phyloP scores from a whole-genome alignment of 1,139 yeast genomes.

The Taphrina pruni region DNA sequence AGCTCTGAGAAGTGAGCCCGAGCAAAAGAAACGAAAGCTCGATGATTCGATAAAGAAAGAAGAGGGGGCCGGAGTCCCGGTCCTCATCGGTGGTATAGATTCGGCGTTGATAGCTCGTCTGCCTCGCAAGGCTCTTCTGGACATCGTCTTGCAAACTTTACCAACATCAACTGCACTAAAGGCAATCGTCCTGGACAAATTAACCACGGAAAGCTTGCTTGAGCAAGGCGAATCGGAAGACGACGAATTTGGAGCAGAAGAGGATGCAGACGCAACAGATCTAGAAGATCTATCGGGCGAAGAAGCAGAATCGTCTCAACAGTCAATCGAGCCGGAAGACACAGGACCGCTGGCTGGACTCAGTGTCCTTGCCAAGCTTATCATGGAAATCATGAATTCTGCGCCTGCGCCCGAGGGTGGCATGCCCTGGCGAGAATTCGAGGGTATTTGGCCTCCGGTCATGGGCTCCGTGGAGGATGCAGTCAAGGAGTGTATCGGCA shows the following conservation, averaged over 20 bases:
- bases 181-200: conserved; percentile 30
- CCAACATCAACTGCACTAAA: conserved; percentile 30
- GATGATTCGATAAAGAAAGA: background rate
- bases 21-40: conserved; percentile 5
- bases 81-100: conserved; percentile 20
- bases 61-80: conserved; percentile 3
- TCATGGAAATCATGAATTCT: conserved; percentile 39
- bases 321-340: conserved; percentile 12
- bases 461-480: conserved; percentile 39
- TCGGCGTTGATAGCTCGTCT: conserved; percentile 12
- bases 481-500: conserved; percentile 24
- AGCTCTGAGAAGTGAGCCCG: conserved; percentile 9
- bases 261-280: conserved; percentile 31
- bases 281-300: conserved; percentile 36
- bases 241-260: conserved; percentile 19
- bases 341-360: conserved; percentile 35
- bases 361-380: conserved; percentile 36
- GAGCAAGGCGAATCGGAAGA: conserved; percentile 17
- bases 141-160: conserved; percentile 20
- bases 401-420: conserved; percentile 41
- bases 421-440: conserved; percentile 41
- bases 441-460: conserved; percentile 39
- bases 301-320: conserved; percentile 25
- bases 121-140: conserved; percentile 33
- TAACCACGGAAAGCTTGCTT: conserved; percentile 19